These are phyloP conservation scores for Melampsora abietis-canadensis DNA, from an alignment of 1,284 basidiomycete genomes.

Conservation along the genomic window DNA sequence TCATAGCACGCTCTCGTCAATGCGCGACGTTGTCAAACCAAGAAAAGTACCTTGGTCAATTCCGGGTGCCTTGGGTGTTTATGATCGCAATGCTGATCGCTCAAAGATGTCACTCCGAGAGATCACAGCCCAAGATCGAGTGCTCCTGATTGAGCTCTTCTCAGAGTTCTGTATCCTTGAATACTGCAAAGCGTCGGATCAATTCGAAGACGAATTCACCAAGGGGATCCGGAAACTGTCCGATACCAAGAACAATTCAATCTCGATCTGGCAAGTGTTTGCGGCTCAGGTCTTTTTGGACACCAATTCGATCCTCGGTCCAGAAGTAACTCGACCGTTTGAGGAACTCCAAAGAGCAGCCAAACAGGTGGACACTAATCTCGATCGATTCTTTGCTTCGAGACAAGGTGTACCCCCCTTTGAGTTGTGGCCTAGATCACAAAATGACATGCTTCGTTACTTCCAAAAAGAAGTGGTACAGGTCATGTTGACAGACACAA, in stretches of 20 bases:
- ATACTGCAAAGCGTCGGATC: not conserved
- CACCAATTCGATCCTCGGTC: not conserved
- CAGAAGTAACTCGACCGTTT: not conserved
- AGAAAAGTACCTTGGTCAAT: not conserved
- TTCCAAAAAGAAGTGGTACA: too few species aligned
- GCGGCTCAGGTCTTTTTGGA: not conserved
- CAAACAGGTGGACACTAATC: not conserved
- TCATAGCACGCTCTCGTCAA: not conserved
- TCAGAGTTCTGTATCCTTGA: not conserved
- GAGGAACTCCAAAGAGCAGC: not conserved
- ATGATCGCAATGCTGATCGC: not conserved
- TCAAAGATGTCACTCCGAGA: not conserved
- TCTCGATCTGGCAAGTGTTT: not conserved
- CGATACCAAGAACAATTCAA: not conserved
- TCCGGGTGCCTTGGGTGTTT: too few species aligned
- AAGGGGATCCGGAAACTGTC: not conserved
- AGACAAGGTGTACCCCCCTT: too few species aligned
- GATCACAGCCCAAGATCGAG: not conserved
- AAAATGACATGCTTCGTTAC: too few species aligned
- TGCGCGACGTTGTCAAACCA: not conserved
- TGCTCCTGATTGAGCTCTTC: not conserved
- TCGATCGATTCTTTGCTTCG: not conserved
- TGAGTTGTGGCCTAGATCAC: too few species aligned
- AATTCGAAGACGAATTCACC: not conserved
- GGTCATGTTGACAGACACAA: too few species aligned